Base-by-base conservation (phyloP, 192 early-diverging fungal genomes). In the Linderina pennispora region DNA sequence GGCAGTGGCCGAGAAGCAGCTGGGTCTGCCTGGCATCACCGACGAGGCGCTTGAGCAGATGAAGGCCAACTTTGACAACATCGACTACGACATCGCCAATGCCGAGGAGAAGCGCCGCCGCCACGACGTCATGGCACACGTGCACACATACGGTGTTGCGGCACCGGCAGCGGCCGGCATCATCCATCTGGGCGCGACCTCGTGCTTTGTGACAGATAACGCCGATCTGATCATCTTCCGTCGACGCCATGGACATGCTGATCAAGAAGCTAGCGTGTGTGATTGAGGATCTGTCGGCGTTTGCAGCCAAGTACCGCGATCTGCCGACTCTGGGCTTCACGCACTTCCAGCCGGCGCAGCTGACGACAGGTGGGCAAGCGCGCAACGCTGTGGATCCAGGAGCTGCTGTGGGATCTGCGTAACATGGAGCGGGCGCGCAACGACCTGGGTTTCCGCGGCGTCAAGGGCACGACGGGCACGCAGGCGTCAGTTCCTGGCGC, bases 61-160 rank as follows among this genome's bases (percentile, higher is more conserved):
- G 96, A 60, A 85, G 41, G 81, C 70, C 26, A 88, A 97, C 73
- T 41, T 97, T 37, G 59, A 70, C 53, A 82, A 89, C 55, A 94
- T 95, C 58, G 96, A 98, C 73, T 98, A 91, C 64, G 74, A 59
- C 24, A 53, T 92, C 28, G 96, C 92, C 25, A 85, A 83, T 24
- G 81, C 65, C 22, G 96, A 98, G 66, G 96, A 98, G 57, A 89
- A 90, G 79, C 80, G 82, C 42, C 79, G 93, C 13, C 78, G 96
- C 13, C 96, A 98, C 71, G 96, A 98, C 71, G 96, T 98, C 36
- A 98, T 98, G 93, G 93, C 96, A n/a, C 96, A 98, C 58, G 96
- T 98, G 22, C 93, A 98, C 69, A 87, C 93, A 14, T 91, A 91
- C 71, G 94, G 91, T 33, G 56, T 89, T 4, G 88, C 78, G 13